Base-by-base conservation (phyloP, 148 eudicot species). In the Cornus florida region DNA sequence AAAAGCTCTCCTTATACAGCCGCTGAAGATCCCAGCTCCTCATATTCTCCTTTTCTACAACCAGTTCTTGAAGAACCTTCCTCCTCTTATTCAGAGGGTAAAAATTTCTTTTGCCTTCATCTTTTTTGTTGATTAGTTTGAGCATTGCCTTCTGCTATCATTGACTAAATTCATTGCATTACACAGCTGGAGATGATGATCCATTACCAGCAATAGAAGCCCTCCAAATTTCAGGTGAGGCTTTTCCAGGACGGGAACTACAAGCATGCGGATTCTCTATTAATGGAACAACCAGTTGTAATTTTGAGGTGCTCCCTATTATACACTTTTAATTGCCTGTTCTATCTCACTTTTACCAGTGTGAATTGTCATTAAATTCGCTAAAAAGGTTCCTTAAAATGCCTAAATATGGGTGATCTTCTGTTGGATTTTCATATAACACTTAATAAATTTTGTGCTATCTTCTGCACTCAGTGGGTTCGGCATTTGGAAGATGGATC, bases 401-500 rank as follows among this genome's bases (percentile, higher is more conserved):
- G 23, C 74, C 70, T 43, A 43, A 20, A 23, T 73, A 16, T 0
- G 65, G 31, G 60, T 35, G n/a, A 6, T 50, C 64, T 75, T 69
- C 59, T 56, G 3, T 43, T 56, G 7, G 67, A 80, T 53, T n/a
- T 79, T 59, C 22, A 59, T 24, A 69, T 72, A 41, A 32, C 76
- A 78, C 22, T 66, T 70, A 75, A 81, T 43, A 43, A 43, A 43
- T 3, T 43, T 43, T 43, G 48, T 43, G 9, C 8, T 6, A 5
- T 39, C 76, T 75, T 67, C 77, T 84, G 60, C 79, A 67, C 80
- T 79, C 81, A 91, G 98, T 95, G 98, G 98, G 91, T 95, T 65
- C 96, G 98, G 33, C 94, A 93, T 87, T 69, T 93, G 88, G 96
- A 95, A 85, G 98, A 95, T 89, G 98, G 98, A 81, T 95, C 98